These are phyloP conservation scores for Areca catechu DNA, from an alignment of 176 grass and related monocot genomes.

Conservation along the genomic window DNA sequence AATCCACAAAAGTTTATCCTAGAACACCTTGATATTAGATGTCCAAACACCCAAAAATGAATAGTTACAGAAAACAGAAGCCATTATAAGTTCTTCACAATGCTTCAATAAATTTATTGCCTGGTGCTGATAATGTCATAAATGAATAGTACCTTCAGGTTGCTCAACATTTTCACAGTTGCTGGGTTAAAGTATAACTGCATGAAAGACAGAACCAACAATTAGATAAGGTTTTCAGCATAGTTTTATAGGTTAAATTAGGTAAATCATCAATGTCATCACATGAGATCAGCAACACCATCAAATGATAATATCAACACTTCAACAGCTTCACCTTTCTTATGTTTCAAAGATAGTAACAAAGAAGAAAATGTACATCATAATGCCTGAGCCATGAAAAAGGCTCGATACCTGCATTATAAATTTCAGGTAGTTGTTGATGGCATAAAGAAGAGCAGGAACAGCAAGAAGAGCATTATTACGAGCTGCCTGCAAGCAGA, in stretches of 20 bases:
- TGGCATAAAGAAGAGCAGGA: constrained; percentile 95
- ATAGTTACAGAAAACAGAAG: no score
- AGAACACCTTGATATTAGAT: no score
- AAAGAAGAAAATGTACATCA: no score
- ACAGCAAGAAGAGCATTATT: constrained; percentile 89
- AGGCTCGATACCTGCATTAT: constrained; percentile 79
- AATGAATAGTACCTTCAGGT: constrained; percentile 56
- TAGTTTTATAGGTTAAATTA: background rate
- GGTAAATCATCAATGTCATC: background rate
- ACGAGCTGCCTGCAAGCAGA: constrained; percentile 64
- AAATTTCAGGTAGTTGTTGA: constrained; percentile 98
- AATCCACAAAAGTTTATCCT: no score
- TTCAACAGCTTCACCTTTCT: background rate
- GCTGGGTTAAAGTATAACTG: constrained; percentile 98
- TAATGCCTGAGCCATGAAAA: no score
- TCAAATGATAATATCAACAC: constrained; percentile 3
- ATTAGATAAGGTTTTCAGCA: constrained; percentile 23
- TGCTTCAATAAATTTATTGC: no score
- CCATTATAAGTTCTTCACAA: no score
- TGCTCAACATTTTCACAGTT: constrained; percentile 96
- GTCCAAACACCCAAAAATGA: no score
- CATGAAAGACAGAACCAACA: constrained; percentile 28
- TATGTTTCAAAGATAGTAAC: no score
- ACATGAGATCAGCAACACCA: no score
- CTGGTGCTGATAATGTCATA: background rate